Conservation (phyloP, 352 stramenopile species). For the Globisporangium camurandrum region DNA sequence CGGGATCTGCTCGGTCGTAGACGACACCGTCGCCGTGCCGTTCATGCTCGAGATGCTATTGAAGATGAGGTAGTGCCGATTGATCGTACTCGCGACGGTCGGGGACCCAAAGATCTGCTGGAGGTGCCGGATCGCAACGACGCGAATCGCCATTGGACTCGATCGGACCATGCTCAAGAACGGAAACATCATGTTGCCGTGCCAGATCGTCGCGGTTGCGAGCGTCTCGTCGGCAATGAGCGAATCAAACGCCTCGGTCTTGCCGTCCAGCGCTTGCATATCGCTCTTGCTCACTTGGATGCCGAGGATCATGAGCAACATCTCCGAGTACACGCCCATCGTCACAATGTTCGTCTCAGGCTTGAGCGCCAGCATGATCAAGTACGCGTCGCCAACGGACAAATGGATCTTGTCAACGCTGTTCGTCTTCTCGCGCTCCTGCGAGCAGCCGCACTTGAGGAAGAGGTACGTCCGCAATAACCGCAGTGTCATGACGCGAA, state of each 20-base stretch:
- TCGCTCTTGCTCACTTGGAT: constrained; percentile 58
- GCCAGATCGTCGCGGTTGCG: constrained; percentile 42
- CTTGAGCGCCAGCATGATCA: constrained; percentile 78
- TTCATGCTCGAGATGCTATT: constrained; percentile 66
- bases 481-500: constrained; percentile 76
- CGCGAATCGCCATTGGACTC: constrained; percentile 50
- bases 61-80: constrained; percentile 72
- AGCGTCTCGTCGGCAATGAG: constrained; percentile 54
- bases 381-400: constrained; percentile 66
- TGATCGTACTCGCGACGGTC: constrained; percentile 57
- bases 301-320: constrained; percentile 65
- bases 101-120: constrained; percentile 61
- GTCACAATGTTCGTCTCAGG: constrained; percentile 52
- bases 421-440: constrained; percentile 57
- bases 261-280: constrained; percentile 37
- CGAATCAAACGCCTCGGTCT: constrained; percentile 36
- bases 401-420: constrained; percentile 69
- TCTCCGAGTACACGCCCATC: constrained; percentile 76
- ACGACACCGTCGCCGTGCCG: constrained; percentile 60
- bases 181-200: constrained; percentile 61
- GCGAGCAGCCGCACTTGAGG: constrained; percentile 60
- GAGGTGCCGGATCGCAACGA: constrained; percentile 50
- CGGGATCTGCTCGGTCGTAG: constrained; percentile 64
- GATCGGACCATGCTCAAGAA: constrained; percentile 48
- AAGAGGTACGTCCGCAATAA: constrained; percentile 74